Evolutionary conservation across 1,284 basidiomycete species (phyloP).

Genomic region (Porogramme epimiltina): DNA sequence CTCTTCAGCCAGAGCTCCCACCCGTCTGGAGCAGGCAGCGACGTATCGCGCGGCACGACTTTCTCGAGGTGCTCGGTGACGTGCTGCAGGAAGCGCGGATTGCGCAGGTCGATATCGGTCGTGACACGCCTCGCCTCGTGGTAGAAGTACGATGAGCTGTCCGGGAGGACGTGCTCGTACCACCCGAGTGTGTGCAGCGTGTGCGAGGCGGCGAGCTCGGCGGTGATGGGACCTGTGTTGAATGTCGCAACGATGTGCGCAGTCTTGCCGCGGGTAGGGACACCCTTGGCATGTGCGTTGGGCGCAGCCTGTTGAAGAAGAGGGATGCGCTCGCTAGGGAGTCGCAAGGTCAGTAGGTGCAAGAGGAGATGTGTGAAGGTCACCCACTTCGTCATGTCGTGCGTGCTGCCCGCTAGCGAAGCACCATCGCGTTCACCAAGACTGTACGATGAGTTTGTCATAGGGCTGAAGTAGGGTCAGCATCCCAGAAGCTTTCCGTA

Average conservation of each 20-base stretch:
- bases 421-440: slow-evolving; percentile 27
- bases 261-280: slow-evolving; percentile 15
- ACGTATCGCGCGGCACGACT: slow-evolving; percentile 28
- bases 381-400: slow-evolving; percentile 29
- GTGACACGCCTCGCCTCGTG: slow-evolving; percentile 58
- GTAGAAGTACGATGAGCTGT: slow-evolving; percentile 65
- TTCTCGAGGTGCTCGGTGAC: slow-evolving; percentile 53
- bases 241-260: slow-evolving; percentile 19
- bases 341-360: background rate
- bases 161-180: slow-evolving; percentile 70
- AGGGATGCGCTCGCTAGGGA: slow-evolving; percentile 39
- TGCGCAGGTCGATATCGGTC: slow-evolving; percentile 67
- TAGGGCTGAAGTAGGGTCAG: too few relatives aligned
- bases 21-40: slow-evolving; percentile 37
- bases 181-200: slow-evolving; percentile 48
- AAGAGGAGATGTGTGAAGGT: background rate
- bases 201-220: slow-evolving; percentile 28
- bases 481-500: too few relatives aligned
- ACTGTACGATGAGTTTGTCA: slow-evolving; percentile 27
- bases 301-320: slow-evolving; percentile 31
- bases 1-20: slow-evolving; percentile 60
- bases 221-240: slow-evolving; percentile 23
- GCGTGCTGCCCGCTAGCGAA: slow-evolving; percentile 18
- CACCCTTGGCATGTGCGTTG: slow-evolving; percentile 12
- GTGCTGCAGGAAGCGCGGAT: slow-evolving; percentile 46